Evolutionary conservation across 116 monocot genomes (phyloP), one percentile per base, ranked within the genome.

Genomic region (Papilionanthe hybrid): DNA sequence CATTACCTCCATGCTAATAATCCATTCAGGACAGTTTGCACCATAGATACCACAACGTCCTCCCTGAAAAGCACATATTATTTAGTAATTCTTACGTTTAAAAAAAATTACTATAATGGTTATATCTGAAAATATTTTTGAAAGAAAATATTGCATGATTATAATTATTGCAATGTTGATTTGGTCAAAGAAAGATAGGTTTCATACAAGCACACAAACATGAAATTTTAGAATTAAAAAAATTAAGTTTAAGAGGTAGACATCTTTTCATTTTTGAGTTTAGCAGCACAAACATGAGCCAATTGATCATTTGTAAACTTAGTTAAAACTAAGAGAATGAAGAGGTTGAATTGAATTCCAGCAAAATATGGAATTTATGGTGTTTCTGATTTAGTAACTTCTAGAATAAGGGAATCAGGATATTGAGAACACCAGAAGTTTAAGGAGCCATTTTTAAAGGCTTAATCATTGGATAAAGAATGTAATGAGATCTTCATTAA

Each of bases 1-100:
- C 23, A 60, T 22, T 82, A 88, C 88, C 88, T 88, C 85, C 89
- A 89, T 89, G 74, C 79, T 89, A 69, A 89, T 86, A 53, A 89
- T 58, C 89, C 95, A 95, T 82, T 95, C 89, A 55, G 95, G 79
- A 80, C 85, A 89, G 71, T 95, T 95, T 5, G 71, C 86, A 82
- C 95, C 91, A 80, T 89, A 95, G 13, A 95, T 92, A 79, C 95
- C 95, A 80, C 93, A 91, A 1, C 88, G 77, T 43, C 85, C 86
- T 57, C 85, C 89, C 95, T 95, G 76, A 5, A 81, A 50, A 81
- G 9, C 27, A 83, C 32, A 42, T 53, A 72, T 60, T 60, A 22
- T 60, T 23, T 23, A 23, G 23, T 25, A 60, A 60, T 23, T 22
- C 22, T 60, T 22, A 60, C 23, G 1, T 18, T 45, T 10, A 48